Conservation (phyloP, 2,329 filamentous ascomycete genomes). For the Epichloe glyceriae region DNA sequence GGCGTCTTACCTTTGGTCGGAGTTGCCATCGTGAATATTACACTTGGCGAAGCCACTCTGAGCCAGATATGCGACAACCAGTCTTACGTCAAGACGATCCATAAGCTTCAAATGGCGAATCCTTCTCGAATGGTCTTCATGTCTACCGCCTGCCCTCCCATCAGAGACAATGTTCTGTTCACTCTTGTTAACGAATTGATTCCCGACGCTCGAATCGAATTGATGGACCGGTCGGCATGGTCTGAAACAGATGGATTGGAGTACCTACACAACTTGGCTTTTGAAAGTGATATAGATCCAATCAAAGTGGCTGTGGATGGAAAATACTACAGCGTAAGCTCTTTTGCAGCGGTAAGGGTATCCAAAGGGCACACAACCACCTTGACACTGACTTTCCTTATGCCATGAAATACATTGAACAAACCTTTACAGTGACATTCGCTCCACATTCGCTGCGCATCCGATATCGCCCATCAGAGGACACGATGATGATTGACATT, state of each 20-base stretch:
- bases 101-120: constrained; percentile 71
- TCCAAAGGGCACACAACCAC: background rate
- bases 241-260: constrained; percentile 66
- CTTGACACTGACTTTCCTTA: constrained; percentile 24
- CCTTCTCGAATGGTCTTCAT: constrained; percentile 73
- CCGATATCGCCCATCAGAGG: constrained; percentile 75
- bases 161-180: constrained; percentile 59
- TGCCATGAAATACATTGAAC: constrained; percentile 71
- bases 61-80: constrained; percentile 91
- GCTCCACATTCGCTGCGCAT: constrained; percentile 41
- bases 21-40: constrained; percentile 74
- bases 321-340: constrained; percentile 79
- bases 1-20: constrained; percentile 76
- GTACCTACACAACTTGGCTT: constrained; percentile 66
- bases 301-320: constrained; percentile 67
- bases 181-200: constrained; percentile 55
- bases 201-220: constrained; percentile 18
- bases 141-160: constrained; percentile 50
- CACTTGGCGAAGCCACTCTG: constrained; percentile 70
- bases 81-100: constrained; percentile 76
- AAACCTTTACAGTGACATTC: constrained; percentile 50
- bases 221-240: constrained; percentile 70
- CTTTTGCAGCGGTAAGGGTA: constrained; percentile 66
- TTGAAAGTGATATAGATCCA: constrained; percentile 65
- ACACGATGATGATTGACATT: constrained; percentile 91